Conservation (phyloP, 2,329 filamentous ascomycete species). For the Trichoderma koningiopsis region DNA sequence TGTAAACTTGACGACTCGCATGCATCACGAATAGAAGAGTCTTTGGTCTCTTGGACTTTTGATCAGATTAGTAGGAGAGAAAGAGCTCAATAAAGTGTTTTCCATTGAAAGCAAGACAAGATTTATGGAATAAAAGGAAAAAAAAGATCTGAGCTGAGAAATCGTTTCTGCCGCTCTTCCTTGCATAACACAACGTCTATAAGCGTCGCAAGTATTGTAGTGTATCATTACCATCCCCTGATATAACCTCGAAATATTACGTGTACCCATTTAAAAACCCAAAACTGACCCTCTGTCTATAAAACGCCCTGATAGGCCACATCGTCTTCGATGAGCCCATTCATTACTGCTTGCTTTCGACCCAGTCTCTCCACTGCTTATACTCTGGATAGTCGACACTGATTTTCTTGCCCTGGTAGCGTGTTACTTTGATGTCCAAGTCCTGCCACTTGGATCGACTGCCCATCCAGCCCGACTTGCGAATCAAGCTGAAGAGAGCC, state of each 20-base stretch:
- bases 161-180: constrained; percentile 9
- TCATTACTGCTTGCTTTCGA: constrained; percentile 40
- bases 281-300: constrained; percentile 9
- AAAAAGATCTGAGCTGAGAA: constrained; percentile 3
- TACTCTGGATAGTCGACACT: constrained; percentile 72
- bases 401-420: constrained; percentile 85
- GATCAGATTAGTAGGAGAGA: not conserved
- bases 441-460: constrained; percentile 78
- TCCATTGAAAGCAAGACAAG: not conserved
- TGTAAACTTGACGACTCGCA: not conserved
- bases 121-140: not conserved
- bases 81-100: not conserved
- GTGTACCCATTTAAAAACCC: not conserved
- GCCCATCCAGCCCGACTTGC: constrained; percentile 91
- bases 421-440: constrained; percentile 74
- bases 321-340: not conserved
- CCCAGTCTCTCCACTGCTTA: constrained; percentile 78
- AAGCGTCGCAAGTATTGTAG: constrained; percentile 15
- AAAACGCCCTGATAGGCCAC: constrained; percentile 4
- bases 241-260: not conserved
- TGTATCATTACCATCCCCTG: constrained; percentile 22
- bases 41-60: not conserved
- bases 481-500: constrained; percentile 84
- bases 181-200: constrained; percentile 24
- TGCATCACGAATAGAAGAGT: not conserved